Conservation (phyloP, 768 basidiomycete genomes). For the Scleroderma citrinum region DNA sequence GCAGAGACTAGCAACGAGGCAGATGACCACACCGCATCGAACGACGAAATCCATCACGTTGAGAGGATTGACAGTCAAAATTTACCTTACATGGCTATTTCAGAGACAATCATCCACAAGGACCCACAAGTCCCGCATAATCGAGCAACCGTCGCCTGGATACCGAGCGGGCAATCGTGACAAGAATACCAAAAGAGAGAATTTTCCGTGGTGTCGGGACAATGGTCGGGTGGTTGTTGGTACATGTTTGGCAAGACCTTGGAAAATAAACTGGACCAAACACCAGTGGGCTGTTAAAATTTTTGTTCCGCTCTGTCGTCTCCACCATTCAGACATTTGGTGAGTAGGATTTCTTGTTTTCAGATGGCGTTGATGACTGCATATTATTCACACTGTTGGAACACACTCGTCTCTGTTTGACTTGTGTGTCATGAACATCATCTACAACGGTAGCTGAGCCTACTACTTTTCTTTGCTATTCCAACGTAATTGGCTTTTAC, state of each 20-base stretch:
- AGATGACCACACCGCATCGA: neutral
- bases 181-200: slow-evolving; percentile 2
- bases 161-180: slow-evolving; percentile 3
- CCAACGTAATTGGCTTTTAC: neutral
- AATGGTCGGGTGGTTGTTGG: slow-evolving; percentile 14
- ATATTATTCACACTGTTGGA: slow-evolving; percentile 74
- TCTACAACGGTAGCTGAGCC: slow-evolving; percentile 88
- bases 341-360: slow-evolving; percentile 11
- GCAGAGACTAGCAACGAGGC: neutral
- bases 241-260: slow-evolving; percentile 5
- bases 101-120: neutral
- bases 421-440: slow-evolving; percentile 46
- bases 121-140: neutral
- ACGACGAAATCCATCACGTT: neutral
- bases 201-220: neutral
- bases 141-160: slow-evolving; percentile 2
- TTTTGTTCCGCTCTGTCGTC: neutral
- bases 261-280: slow-evolving; percentile 17
- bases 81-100: slow-evolving; percentile 6
- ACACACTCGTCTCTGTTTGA: slow-evolving; percentile 33
- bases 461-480: slow-evolving; percentile 10
- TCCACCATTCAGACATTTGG: neutral
- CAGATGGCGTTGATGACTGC: slow-evolving; percentile 45
- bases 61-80: slow-evolving; percentile 1
- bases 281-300: slow-evolving; percentile 1